Evolutionary conservation across 345 rosid species (phyloP).

Genomic region (Acer yangbiense): DNA sequence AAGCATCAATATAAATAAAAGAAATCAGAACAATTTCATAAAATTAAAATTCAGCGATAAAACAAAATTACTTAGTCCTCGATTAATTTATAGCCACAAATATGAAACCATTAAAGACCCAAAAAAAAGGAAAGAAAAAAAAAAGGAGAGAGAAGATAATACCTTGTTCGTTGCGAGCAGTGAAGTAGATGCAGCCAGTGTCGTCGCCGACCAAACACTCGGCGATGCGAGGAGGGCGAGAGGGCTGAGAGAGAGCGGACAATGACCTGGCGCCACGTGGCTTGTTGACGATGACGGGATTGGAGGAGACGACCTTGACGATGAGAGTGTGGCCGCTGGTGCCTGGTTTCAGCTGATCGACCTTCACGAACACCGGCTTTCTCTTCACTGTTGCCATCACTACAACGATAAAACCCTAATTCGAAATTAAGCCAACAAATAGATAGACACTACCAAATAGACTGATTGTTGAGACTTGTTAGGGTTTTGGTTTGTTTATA

Average conservation of each 20-base stretch:
- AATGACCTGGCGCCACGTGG: constrained; percentile 41
- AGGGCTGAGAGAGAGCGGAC: constrained; percentile 47
- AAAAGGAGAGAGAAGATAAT: neutral
- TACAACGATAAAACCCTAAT: neutral
- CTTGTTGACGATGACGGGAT: constrained; percentile 46
- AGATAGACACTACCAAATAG: neutral
- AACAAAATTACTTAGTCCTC: too few relatives aligned
- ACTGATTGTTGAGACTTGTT: neutral
- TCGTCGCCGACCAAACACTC: constrained; percentile 86
- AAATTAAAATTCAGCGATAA: too few relatives aligned
- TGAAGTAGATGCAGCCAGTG: constrained; percentile 73
- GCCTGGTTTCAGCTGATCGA: constrained; percentile 59
- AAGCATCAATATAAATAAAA: too few relatives aligned
- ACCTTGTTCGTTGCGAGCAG: constrained; percentile 95
- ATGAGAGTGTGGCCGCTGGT: constrained; percentile 59
- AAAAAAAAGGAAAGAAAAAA: neutral
- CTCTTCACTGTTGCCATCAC: constrained; percentile 46
- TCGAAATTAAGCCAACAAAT: neutral
- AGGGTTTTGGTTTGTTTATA: constrained; percentile 12
- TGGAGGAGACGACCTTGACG: constrained; percentile 52
- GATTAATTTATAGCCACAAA: too few relatives aligned
- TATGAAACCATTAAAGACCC: neutral
- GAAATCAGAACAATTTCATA: too few relatives aligned
- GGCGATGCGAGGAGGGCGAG: constrained; percentile 61
- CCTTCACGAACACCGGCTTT: constrained; percentile 58